Conservation (phyloP, 2,329 filamentous ascomycete genomes). For the Xylariaceae sp. region DNA sequence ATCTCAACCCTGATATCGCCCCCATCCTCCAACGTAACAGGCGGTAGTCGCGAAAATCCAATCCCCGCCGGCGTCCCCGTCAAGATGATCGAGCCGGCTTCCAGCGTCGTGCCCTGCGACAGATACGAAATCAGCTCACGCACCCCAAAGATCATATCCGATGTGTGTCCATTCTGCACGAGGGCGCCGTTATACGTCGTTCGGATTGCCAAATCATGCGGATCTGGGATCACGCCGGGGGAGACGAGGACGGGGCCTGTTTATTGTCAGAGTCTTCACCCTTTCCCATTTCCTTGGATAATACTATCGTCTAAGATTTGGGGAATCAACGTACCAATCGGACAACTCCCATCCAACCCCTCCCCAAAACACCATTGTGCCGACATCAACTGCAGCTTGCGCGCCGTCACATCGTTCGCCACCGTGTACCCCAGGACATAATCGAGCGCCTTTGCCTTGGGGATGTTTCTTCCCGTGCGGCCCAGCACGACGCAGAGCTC, state of each 20-base stretch:
- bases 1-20: constrained; percentile 17
- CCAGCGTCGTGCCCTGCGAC: constrained; percentile 19
- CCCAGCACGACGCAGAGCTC: constrained; percentile 55
- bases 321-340: constrained; percentile 32
- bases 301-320: too few relatives aligned
- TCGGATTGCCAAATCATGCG: constrained; percentile 36
- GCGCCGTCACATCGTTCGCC: constrained; percentile 58
- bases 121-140: constrained; percentile 17
- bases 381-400: constrained; percentile 50
- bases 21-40: constrained; percentile 14
- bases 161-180: constrained; percentile 39
- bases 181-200: constrained; percentile 47
- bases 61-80: constrained; percentile 20
- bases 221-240: constrained; percentile 38
- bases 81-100: constrained; percentile 18
- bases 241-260: constrained; percentile 46
- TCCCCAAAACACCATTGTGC: constrained; percentile 56
- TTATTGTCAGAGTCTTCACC: not conserved
- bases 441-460: constrained; percentile 50
- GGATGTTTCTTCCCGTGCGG: constrained; percentile 46
- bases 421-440: constrained; percentile 61
- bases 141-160: constrained; percentile 20
- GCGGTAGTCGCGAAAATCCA: constrained; percentile 12
- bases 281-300: too few relatives aligned
- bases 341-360: constrained; percentile 53